These are phyloP conservation scores for Calonectria pteridis DNA, from an alignment of 2,329 filamentous ascomycete genomes.

Conservation along the genomic window DNA sequence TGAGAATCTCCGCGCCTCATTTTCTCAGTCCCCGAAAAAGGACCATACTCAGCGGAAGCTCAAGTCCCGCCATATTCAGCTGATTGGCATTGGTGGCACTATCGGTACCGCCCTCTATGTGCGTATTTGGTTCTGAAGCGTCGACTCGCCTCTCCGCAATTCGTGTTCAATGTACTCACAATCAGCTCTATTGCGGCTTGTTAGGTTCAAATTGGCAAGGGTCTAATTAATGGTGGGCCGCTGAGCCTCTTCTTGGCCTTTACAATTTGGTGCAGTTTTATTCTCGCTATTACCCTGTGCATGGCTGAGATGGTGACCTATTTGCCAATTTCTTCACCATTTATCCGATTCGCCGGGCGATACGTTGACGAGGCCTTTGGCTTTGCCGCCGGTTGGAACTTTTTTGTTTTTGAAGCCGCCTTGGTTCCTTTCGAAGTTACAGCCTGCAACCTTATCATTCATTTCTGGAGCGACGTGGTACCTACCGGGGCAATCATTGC, in stretches of 20 bases:
- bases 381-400: constrained; percentile 80
- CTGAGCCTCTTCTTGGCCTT: constrained; percentile 71
- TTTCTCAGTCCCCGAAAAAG: background rate
- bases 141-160: background rate
- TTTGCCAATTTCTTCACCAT: constrained; percentile 81
- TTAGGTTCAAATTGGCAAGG: constrained; percentile 67
- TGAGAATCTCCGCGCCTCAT: background rate
- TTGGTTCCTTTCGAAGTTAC: constrained; percentile 77
- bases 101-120: constrained; percentile 73
- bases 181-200: constrained; percentile 33
- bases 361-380: constrained; percentile 83
- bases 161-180: constrained; percentile 28
- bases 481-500: constrained; percentile 72
- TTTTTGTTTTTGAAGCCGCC: constrained; percentile 77
- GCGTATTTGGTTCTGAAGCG: constrained; percentile 29
- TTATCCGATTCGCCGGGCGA: constrained; percentile 81
- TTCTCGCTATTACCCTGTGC: constrained; percentile 70
- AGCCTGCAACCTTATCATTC: constrained; percentile 72
- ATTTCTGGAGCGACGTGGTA: constrained; percentile 72
- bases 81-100: constrained; percentile 74
- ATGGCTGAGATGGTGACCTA: constrained; percentile 85
- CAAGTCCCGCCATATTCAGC: constrained; percentile 69
- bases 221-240: constrained; percentile 70
- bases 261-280: constrained; percentile 71
- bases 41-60: constrained; percentile 62